Percentiles rank a stretch among this genome's conserved stretches.
Conservation (phyloP, 2,329 filamentous ascomycete genomes). For the Trichoderma aggressivum region DNA sequence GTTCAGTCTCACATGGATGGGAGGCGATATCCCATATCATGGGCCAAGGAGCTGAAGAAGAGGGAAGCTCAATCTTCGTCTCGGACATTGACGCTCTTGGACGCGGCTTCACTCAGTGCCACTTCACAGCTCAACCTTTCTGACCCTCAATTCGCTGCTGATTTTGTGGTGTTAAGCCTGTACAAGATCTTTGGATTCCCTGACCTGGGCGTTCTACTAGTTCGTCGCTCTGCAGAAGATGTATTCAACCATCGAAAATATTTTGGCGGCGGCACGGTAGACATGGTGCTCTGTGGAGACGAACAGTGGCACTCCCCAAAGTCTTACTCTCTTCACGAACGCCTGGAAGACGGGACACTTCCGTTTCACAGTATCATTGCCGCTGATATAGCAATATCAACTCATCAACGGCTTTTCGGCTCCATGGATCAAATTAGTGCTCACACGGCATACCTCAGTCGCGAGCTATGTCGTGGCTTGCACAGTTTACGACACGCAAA, state of each 20-base stretch:
- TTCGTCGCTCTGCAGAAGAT: constrained; percentile 66
- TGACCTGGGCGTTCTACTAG: constrained; percentile 79
- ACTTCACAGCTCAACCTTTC: constrained; percentile 73
- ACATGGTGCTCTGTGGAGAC: constrained; percentile 75
- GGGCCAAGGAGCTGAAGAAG: constrained; percentile 53
- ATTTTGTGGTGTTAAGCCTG: constrained; percentile 84
- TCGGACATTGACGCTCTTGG: constrained; percentile 66
- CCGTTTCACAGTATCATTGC: constrained; percentile 90
- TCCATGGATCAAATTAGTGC: constrained; percentile 65
- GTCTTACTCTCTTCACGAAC: constrained; percentile 67
- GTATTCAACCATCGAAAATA: constrained; percentile 68
- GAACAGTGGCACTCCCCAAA: constrained; percentile 84
- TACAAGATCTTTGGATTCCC: constrained; percentile 99
- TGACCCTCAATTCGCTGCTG: constrained; percentile 60
- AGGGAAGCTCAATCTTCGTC: constrained; percentile 19
- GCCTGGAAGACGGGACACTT: constrained; percentile 85
- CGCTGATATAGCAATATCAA: constrained; percentile 67
- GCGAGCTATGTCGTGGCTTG: constrained; percentile 57
- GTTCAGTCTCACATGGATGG: constrained; percentile 95
- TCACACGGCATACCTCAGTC: constrained; percentile 67
- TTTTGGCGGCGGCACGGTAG: constrained; percentile 93
- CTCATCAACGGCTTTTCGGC: constrained; percentile 67
- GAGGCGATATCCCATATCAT: constrained; percentile 66
- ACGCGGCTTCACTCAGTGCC: constrained; percentile 77
- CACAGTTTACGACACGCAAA: constrained; percentile 65